Evolutionary conservation across 1,284 basidiomycete genomes (phyloP).

Genomic region (Ustilago curta): DNA sequence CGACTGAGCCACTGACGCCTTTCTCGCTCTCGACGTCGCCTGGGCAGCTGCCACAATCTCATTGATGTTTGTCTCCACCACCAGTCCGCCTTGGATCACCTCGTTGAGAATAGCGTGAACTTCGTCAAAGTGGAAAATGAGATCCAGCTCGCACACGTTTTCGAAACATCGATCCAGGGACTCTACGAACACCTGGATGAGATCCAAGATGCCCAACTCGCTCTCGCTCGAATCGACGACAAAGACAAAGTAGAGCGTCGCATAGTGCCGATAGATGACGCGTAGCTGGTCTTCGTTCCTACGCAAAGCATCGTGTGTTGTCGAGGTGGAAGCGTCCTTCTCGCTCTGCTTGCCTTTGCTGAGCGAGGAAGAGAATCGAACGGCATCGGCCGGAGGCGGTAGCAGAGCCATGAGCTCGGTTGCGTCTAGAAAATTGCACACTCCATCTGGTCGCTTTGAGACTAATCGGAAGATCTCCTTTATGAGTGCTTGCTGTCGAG

Average conservation of each 20-base stretch:
- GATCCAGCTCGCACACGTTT: conserved; percentile 97
- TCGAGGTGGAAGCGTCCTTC: not conserved
- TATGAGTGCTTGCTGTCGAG: conserved; percentile 64
- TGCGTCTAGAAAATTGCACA: conserved; percentile 68
- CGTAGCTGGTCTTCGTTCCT: conserved; percentile 55
- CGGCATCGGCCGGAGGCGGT: conserved; percentile 50
- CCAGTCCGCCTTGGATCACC: conserved; percentile 95
- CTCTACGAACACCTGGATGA: conserved; percentile 99
- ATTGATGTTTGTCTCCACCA: conserved; percentile 96
- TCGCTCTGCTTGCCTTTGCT: conserved; percentile 16
- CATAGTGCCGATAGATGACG: conserved; percentile 75
- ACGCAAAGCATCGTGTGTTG: not conserved
- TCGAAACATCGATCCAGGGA: conserved; percentile 94
- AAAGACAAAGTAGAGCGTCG: conserved; percentile 96
- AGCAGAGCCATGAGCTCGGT: conserved; percentile 64
- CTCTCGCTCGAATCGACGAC: conserved; percentile 95
- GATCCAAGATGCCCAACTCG: conserved; percentile 92
- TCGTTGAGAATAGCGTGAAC: conserved; percentile 94
- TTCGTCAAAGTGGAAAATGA: conserved; percentile 99
- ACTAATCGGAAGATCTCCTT: conserved; percentile 65
- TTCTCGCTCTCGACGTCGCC: conserved; percentile 37
- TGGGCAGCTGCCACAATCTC: conserved; percentile 79
- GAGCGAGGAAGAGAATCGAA: conserved; percentile 32
- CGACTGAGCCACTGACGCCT: conserved; percentile 22
- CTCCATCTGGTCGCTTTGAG: conserved; percentile 59